These are phyloP conservation scores for Auriculariales sp. DNA, from an alignment of 768 basidiomycete species.

Conservation along the genomic window DNA sequence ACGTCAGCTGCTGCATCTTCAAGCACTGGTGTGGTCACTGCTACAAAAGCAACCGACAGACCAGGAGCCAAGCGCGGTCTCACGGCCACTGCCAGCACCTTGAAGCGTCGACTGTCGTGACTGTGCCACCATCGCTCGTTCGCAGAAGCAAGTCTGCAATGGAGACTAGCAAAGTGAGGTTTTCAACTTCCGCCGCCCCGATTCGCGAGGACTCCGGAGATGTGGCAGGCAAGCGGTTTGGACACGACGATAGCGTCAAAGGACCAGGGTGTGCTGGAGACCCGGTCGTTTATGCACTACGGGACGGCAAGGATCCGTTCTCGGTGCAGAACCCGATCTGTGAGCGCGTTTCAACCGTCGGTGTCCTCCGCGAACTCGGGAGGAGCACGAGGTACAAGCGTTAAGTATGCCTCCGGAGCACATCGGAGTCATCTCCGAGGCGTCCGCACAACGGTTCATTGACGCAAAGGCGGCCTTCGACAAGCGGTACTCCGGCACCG, in stretches of 20 bases:
- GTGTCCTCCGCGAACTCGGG: slow-evolving; percentile 74
- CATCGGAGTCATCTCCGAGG: slow-evolving; percentile 67
- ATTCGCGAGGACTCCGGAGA: slow-evolving; percentile 3
- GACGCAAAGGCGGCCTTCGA: slow-evolving; percentile 45
- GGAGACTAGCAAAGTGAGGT: too few species aligned
- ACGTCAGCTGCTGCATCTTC: too few species aligned
- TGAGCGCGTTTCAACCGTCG: slow-evolving; percentile 74
- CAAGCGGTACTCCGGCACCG: slow-evolving; percentile 45
- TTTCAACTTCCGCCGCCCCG: too few species aligned
- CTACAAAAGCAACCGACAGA: too few species aligned
- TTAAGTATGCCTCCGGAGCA: slow-evolving; percentile 48
- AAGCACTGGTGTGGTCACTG: too few species aligned
- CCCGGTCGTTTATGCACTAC: slow-evolving; percentile 31
- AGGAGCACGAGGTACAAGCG: slow-evolving; percentile 48
- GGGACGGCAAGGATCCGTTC: background rate
- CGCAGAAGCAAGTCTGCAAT: too few species aligned
- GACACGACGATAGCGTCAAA: background rate
- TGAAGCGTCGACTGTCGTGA: too few species aligned
- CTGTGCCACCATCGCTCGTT: too few species aligned
- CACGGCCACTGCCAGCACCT: too few species aligned
- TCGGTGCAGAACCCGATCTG: slow-evolving; percentile 53
- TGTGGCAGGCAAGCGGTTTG: slow-evolving; percentile 7
- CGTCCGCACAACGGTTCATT: slow-evolving; percentile 60
- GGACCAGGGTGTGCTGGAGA: slow-evolving; percentile 42
- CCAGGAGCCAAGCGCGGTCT: too few species aligned